Percentiles rank a stretch among this genome's conserved stretches.
Evolutionary conservation across 345 rosid species (phyloP).

Genomic region (Eucalyptus polyanthemos): DNA sequence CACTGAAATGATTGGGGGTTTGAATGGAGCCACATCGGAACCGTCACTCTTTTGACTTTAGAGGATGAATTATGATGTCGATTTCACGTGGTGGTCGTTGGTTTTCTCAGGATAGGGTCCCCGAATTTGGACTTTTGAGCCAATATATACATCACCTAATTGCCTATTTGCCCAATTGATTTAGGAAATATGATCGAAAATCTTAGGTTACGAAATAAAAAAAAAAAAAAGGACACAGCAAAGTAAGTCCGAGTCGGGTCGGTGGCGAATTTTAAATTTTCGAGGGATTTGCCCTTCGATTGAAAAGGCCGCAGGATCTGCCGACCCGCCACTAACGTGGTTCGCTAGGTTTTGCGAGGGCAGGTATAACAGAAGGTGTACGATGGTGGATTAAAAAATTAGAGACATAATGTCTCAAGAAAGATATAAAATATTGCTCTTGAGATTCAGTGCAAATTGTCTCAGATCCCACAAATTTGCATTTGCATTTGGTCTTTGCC

Average conservation of each 20-base stretch:
- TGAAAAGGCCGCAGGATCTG: not conserved
- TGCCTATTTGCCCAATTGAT: not conserved
- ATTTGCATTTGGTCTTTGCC: not conserved
- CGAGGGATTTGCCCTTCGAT: not conserved
- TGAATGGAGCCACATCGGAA: not conserved
- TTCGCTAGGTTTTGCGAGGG: not conserved
- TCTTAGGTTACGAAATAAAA: not conserved
- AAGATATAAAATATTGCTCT: not conserved
- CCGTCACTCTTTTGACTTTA: not conserved
- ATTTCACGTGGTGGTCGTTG: not conserved
- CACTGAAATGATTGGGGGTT: not conserved
- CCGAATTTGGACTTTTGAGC: not conserved
- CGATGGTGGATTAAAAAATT: not conserved
- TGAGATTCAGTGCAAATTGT: not conserved
- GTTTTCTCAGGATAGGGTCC: not conserved
- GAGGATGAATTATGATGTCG: not conserved
- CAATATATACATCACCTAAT: not conserved
- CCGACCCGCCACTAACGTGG: not conserved
- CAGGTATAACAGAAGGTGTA: not conserved
- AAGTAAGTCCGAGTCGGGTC: not conserved
- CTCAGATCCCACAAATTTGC: conserved; percentile 6
- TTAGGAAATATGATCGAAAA: not conserved
- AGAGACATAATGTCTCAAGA: not conserved
- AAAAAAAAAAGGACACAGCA: not conserved
- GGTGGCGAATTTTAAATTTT: not conserved